Evolutionary conservation across 331 rosid genomes (phyloP), one percentile per base, ranked within the genome.

Genomic region (Ulmus americana): DNA sequence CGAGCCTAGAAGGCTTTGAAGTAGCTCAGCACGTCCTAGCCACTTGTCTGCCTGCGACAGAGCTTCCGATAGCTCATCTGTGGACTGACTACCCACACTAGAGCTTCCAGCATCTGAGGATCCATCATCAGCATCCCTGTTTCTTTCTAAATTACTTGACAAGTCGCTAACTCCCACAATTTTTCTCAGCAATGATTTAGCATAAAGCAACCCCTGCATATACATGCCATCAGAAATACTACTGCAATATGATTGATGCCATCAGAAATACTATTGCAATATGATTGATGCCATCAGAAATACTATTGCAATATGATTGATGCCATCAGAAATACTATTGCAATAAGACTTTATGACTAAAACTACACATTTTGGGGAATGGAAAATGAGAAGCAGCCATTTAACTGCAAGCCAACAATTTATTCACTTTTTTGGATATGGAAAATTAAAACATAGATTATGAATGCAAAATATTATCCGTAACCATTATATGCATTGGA

Each of bases 21-120:
- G 96, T 63, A 92, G 82, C 83, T 92, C 96, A 43, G 98, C 95
- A 63, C 98, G 90, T 58, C 90, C 84, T 72, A 92, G 78, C 98
- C 98, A 92, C 54, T 65, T 76, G 76, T 85, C 91, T 55, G 86
- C 84, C 78, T 80, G 98, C 46, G 86, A 79, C 61, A 85, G 73
- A 76, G 65, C 68, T 82, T 89, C 96, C 48, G 96, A 92, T 69
- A 89, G 76, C 88, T 92, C 96, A 61, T 86, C 95, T 59, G 96
- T 84, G 59, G 95, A 79, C 79, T 83, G 98, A 79, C 95, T 86
- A 55, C 96, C 95, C 72, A 92, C 80, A 69, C 95, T 82, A 65
- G 96, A 89, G 87, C 95, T 86, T 69, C 98, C 98, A 72, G 95
- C 95, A 85, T 92, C 96, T 60, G 98, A 92, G 54, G 94, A 88